A percentile compares a stretch with the other conserved stretches of the same genome.
Evolutionary conservation across 345 rosid genomes (phyloP).

Genomic region (Citrus inodora): DNA sequence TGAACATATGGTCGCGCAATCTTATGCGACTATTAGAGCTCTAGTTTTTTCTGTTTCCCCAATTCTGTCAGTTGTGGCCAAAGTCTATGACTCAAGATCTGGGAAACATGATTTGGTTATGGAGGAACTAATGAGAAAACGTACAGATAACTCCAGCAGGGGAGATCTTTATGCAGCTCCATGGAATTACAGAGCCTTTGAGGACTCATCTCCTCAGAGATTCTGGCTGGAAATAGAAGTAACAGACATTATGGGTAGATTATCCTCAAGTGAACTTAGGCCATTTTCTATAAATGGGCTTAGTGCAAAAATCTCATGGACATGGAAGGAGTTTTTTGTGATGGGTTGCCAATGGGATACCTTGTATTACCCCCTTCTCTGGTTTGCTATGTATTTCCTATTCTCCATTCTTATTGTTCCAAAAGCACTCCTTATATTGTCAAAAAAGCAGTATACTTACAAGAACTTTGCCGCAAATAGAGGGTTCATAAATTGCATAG

Average conservation of each 20-base stretch:
- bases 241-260: slow-evolving; percentile 49
- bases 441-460: slow-evolving; percentile 53
- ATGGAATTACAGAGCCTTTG: slow-evolving; percentile 88
- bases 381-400: slow-evolving; percentile 43
- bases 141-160: slow-evolving; percentile 41
- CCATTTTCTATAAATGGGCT: slow-evolving; percentile 83
- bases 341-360: slow-evolving; percentile 88
- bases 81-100: slow-evolving; percentile 64
- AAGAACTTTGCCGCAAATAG: slow-evolving; percentile 42
- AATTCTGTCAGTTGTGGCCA: slow-evolving; percentile 61
- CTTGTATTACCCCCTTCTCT: slow-evolving; percentile 66
- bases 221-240: slow-evolving; percentile 87
- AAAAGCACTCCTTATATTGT: slow-evolving; percentile 41
- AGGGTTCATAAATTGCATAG: slow-evolving; percentile 40
- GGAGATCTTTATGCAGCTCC: slow-evolving; percentile 71
- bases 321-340: slow-evolving; percentile 87
- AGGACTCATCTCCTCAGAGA: slow-evolving; percentile 82
- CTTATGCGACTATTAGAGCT: slow-evolving; percentile 80
- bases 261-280: slow-evolving; percentile 55
- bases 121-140: slow-evolving; percentile 73
- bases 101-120: slow-evolving; percentile 55
- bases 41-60: slow-evolving; percentile 75
- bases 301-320: slow-evolving; percentile 62
- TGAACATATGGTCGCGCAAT: slow-evolving; percentile 61
- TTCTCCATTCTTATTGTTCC: slow-evolving; percentile 58